These are phyloP conservation scores for Hypsizygus marmoreus DNA, from an alignment of 768 basidiomycete species.

Conservation along the genomic window DNA sequence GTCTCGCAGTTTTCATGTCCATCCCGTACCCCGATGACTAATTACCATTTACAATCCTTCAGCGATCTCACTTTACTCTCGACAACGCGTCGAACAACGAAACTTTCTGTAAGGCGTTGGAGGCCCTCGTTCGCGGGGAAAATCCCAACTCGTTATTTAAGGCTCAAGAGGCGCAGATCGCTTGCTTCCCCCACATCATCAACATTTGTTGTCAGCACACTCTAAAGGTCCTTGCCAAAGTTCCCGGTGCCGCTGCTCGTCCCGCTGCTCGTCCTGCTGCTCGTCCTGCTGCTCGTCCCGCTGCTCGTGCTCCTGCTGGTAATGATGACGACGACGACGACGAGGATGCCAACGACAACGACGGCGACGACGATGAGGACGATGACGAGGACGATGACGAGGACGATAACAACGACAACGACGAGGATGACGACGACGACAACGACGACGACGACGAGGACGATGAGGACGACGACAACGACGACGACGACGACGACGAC, in stretches of 20 bases:
- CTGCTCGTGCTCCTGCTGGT: too few relatives aligned
- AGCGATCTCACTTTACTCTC: constrained; percentile 11
- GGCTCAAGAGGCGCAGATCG: constrained; percentile 5
- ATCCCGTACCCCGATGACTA: neutral
- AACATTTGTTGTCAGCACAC: constrained; percentile 17
- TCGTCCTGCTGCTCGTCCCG: too few relatives aligned
- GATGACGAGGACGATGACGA: neutral
- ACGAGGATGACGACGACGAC: too few relatives aligned
- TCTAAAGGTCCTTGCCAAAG: constrained; percentile 1
- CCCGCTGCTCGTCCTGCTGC: too few relatives aligned
- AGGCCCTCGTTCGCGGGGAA: neutral
- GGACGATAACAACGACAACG: neutral
- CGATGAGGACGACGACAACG: too few relatives aligned
- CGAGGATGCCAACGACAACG: neutral
- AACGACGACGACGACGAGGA: too few relatives aligned
- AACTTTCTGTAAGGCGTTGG: constrained; percentile 7
- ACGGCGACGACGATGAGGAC: neutral
- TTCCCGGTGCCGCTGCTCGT: neutral
- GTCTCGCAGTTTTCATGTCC: too few relatives aligned
- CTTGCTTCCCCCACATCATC: constrained; percentile 23
- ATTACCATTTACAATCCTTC: neutral
- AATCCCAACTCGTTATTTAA: constrained; percentile 13
- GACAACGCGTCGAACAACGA: constrained; percentile 20
- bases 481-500: too few relatives aligned
- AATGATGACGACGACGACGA: too few relatives aligned